phyloP scores from a whole-genome alignment of 495 filamentous ascomycete genomes.

The Trypethelium eluteriae region DNA sequence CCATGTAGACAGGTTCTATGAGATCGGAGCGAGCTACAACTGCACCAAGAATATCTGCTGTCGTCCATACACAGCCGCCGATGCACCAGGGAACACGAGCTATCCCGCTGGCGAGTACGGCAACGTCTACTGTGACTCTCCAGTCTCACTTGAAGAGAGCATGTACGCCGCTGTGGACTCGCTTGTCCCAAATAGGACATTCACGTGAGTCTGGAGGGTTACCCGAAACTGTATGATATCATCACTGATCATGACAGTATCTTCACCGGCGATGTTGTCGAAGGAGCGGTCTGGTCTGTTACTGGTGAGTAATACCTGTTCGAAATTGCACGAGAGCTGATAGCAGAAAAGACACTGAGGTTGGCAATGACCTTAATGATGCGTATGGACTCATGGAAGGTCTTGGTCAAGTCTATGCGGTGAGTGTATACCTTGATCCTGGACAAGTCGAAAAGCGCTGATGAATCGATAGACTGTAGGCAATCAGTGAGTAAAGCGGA shows the following conservation, averaged over 20 bases:
- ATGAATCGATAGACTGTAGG: conserved; percentile 29
- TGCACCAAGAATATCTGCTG: conserved; percentile 53
- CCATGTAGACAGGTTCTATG: conserved; percentile 48
- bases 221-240: not conserved
- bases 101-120: conserved; percentile 45
- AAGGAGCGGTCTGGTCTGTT: conserved; percentile 40
- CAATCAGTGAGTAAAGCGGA: conserved; percentile 38
- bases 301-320: not conserved
- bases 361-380: conserved; percentile 38
- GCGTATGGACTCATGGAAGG: conserved; percentile 37
- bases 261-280: conserved; percentile 46
- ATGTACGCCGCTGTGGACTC: conserved; percentile 44
- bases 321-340: not conserved
- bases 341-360: conserved; percentile 34
- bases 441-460: not conserved
- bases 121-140: conserved; percentile 46
- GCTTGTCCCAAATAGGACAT: conserved; percentile 37
- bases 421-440: conserved; percentile 16
- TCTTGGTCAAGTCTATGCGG: conserved; percentile 42
- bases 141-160: conserved; percentile 44
- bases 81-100: conserved; percentile 39
- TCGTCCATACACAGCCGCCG: conserved; percentile 39
- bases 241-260: conserved; percentile 23
- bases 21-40: conserved; percentile 42
- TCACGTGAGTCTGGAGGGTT: conserved; percentile 14